Evolutionary conservation across 1,284 basidiomycete genomes (phyloP), one percentile per base, ranked within the genome.

Genomic region (Malassezia yamatoensis): DNA sequence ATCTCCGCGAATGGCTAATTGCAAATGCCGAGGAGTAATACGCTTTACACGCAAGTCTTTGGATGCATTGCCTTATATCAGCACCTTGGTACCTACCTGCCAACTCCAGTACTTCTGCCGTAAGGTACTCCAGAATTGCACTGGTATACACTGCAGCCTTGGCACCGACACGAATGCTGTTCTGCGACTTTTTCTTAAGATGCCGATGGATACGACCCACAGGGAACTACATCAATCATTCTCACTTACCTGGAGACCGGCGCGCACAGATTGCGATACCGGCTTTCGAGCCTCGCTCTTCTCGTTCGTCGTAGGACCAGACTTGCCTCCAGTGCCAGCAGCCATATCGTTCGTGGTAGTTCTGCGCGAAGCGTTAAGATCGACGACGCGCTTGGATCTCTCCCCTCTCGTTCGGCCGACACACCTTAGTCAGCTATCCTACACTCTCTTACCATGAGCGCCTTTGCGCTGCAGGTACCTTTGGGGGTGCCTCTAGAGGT

Each of bases 31-130:
- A 18, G 91, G 91, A 0, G 89, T 94, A 76, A 96, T 94, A 76
- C 93, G 88, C 78, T 96, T 96, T 42, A 94, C 89, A 51, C 86
- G 83, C 37, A 96, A 81, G 78, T 96, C 91, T 75, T 94, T 94
- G 10, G 90, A 91, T 21, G 91, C 91, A 76, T 96, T 96, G 40
- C 91, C 91, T 89, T 37, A 6, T 24, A 21, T 20, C 6, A 43
- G 13, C 24, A 16, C 15, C 16, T 9, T 21, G 78, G 82, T 16
- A 43, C 41, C 59, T 59, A 86, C 87, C 87, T 57, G 88, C 88
- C 47, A 91, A 80, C 71, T 91, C 89, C 50, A 91, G 79, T 15
- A 91, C 88, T 74, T 91, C 88, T 32, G 88, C 88, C 0, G 87
- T 89, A 46, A 91, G 80, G 69, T 91, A 91, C 75, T 91, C 88